Evolutionary conservation across 768 basidiomycete genomes (phyloP), one percentile per base, ranked within the genome.

Genomic region (Leccinum sublutescens): DNA sequence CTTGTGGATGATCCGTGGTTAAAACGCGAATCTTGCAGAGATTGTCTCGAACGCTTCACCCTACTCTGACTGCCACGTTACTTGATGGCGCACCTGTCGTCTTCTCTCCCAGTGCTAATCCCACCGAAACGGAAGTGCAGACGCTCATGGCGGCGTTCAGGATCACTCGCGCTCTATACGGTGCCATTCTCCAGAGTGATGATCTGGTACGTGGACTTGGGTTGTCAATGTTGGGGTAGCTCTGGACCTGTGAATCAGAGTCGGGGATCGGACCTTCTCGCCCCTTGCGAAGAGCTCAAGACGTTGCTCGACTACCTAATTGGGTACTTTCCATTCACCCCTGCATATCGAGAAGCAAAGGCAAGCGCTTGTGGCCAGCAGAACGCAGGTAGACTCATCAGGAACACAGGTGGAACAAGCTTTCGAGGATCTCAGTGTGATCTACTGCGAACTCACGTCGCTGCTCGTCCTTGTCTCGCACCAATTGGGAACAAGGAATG

Each of bases 71-170:
- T 2, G 87, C 93, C 21, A 87, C 90, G 2, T 92, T 93, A 74
- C 82, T 98, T 21, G 95, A 98, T 71, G 85, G 85, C 63, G 92
- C 93, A 4, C 92, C 95, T 2, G 69, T 82, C 14, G 90, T 89
- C 2, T 95, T 96, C 74, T 81, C 86, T 4, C 88, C 91, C 0
- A 82, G 80, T 62, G 75, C 75, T n/a, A 79, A 67, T 31, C 82
- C 85, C 2, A 71, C 82, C 12, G 86, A 87, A 58, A 80, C 80
- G 2, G 87, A 90, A 59, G 71, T 85, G 17, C 81, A 84, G 58
- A 76, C 86, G 57, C 75, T 93, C 15, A 59, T 81, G n/a, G 79
- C 81, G 1, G 79, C 87, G 5, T 77, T 78, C 29, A 78, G 80
- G 58, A 84, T 93, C 62, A 76, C 80, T 23, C 79, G 81, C 8